Evolutionary conservation across 345 rosid genomes (phyloP).

Genomic region (Excoecaria agallocha): DNA sequence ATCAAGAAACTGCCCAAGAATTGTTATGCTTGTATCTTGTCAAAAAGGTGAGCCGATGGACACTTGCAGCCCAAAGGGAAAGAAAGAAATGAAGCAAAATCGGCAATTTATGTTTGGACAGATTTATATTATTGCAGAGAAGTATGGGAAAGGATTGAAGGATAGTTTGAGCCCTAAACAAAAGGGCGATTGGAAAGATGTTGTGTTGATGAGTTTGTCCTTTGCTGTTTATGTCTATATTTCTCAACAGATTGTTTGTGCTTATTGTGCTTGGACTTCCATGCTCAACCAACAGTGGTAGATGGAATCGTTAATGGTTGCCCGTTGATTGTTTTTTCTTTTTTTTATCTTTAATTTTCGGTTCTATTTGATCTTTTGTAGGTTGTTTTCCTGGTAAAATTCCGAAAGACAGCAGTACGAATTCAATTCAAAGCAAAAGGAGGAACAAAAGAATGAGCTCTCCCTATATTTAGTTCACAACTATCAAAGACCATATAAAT

Average conservation of each 20-base stretch:
- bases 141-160: slow-evolving; percentile 41
- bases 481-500: background rate
- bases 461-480: background rate
- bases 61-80: slow-evolving; percentile 3
- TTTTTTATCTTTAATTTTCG: background rate
- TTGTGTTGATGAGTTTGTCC: slow-evolving; percentile 70
- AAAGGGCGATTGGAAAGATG: slow-evolving; percentile 82
- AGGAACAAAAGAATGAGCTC: background rate
- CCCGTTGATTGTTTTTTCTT: background rate
- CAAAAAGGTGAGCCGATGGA: slow-evolving; percentile 27
- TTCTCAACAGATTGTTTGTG: slow-evolving; percentile 72
- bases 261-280: slow-evolving; percentile 68
- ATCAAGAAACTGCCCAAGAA: slow-evolving; percentile 16
- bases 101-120: slow-evolving; percentile 13
- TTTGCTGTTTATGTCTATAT: slow-evolving; percentile 83
- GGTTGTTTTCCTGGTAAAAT: background rate
- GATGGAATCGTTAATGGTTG: background rate
- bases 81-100: slow-evolving; percentile 30
- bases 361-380: background rate
- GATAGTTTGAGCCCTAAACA: slow-evolving; percentile 46
- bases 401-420: background rate
- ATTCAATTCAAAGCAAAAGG: background rate
- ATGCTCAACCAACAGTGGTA: slow-evolving; percentile 62
- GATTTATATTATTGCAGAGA: slow-evolving; percentile 21
- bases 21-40: slow-evolving; percentile 19